Evolutionary conservation across 192 early-diverging fungal species (phyloP).

Genomic region (Coemansia sp.): DNA sequence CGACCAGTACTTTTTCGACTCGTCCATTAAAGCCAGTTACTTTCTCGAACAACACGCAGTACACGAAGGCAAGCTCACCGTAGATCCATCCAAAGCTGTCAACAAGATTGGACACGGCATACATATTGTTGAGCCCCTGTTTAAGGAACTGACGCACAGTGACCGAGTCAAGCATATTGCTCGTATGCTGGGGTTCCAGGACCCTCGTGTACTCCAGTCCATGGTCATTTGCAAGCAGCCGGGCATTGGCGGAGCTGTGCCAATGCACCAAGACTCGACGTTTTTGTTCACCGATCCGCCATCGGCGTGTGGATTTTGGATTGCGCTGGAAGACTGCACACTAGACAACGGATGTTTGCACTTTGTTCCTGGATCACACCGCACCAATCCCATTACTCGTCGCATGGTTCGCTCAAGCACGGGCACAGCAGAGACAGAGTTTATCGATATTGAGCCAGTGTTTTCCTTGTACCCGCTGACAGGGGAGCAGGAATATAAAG

Average conservation of each 20-base stretch:
- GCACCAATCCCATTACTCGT: slow-evolving; percentile 47
- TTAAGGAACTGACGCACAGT: slow-evolving; percentile 63
- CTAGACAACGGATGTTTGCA: slow-evolving; percentile 81
- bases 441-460: slow-evolving; percentile 33
- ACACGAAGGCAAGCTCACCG: slow-evolving; percentile 58
- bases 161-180: slow-evolving; percentile 56
- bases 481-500: neutral
- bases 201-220: slow-evolving; percentile 78
- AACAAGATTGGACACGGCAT: slow-evolving; percentile 93
- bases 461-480: slow-evolving; percentile 20
- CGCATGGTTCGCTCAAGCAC: slow-evolving; percentile 32
- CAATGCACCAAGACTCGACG: slow-evolving; percentile 86
- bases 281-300: slow-evolving; percentile 87
- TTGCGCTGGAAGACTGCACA: slow-evolving; percentile 91
- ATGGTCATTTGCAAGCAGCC: slow-evolving; percentile 89
- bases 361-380: slow-evolving; percentile 82
- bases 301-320: slow-evolving; percentile 86
- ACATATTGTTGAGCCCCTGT: slow-evolving; percentile 78
- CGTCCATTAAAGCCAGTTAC: slow-evolving; percentile 78
- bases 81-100: slow-evolving; percentile 63
- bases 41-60: slow-evolving; percentile 88
- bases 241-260: slow-evolving; percentile 65
- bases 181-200: slow-evolving; percentile 58
- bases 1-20: slow-evolving; percentile 85
- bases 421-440: slow-evolving; percentile 18